Percentiles rank a stretch among this genome's conserved stretches.
Evolutionary conservation across 768 basidiomycete genomes (phyloP).

Genomic region (Lanmaoa pseudosensibilis): DNA sequence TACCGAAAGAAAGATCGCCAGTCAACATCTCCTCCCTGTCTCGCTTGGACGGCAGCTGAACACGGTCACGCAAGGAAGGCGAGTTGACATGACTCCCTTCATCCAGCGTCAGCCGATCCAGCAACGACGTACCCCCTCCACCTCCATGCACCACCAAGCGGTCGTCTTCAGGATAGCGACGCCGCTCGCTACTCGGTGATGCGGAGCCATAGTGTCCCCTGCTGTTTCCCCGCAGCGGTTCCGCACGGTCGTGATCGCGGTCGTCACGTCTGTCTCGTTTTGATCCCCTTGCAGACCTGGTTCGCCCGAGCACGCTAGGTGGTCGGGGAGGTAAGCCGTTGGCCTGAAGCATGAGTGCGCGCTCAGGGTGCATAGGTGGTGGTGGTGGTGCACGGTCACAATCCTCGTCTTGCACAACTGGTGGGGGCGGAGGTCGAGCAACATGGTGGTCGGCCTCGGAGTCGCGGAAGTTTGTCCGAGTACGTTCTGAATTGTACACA

Average conservation of each 20-base stretch:
- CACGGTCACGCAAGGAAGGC: slow-evolving; percentile 37
- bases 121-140: slow-evolving; percentile 33
- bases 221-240: slow-evolving; percentile 18
- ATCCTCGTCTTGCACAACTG: slow-evolving; percentile 3
- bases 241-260: slow-evolving; percentile 20
- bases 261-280: slow-evolving; percentile 26
- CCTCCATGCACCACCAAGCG: background rate
- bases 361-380: slow-evolving; percentile 32
- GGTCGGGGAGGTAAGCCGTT: slow-evolving; percentile 33
- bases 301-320: slow-evolving; percentile 12
- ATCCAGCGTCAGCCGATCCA: slow-evolving; percentile 39
- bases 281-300: slow-evolving; percentile 14
- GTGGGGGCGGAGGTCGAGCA: slow-evolving; percentile 2
- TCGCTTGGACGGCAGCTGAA: slow-evolving; percentile 38
- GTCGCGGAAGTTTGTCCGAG: slow-evolving; percentile 14
- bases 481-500: slow-evolving; percentile 4
- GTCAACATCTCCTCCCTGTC: slow-evolving; percentile 30
- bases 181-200: slow-evolving; percentile 18
- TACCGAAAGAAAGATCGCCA: slow-evolving; percentile 11
- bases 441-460: background rate
- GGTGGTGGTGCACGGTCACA: slow-evolving; percentile 12
- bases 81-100: slow-evolving; percentile 11
- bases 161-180: slow-evolving; percentile 19
- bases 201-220: slow-evolving; percentile 1
- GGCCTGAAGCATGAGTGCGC: slow-evolving; percentile 30